A percentile compares a stretch with the other conserved stretches of the same genome.
phyloP scores from a whole-genome alignment of 2,329 filamentous ascomycete genomes.

The Monosporascus sp. region DNA sequence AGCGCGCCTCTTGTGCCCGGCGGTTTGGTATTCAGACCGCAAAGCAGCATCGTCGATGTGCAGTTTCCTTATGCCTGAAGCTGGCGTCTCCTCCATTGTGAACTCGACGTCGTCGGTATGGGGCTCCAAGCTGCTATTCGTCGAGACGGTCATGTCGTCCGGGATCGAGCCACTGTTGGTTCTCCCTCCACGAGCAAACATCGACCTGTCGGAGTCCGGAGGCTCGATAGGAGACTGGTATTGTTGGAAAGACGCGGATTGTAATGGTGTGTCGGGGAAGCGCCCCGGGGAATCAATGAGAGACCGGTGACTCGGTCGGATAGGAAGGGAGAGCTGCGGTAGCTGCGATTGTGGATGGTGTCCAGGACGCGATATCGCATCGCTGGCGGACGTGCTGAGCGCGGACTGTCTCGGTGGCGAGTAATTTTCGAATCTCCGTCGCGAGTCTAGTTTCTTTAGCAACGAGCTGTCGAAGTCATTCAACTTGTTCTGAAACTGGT shows the following conservation, averaged over 20 bases:
- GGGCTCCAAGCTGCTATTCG: slow-evolving; percentile 40
- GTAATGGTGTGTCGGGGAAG: slow-evolving; percentile 40
- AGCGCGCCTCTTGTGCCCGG: slow-evolving; percentile 50
- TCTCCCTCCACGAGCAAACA: slow-evolving; percentile 38
- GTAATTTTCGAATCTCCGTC: slow-evolving; percentile 38
- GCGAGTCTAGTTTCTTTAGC: slow-evolving; percentile 50
- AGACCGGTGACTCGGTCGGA: slow-evolving; percentile 34
- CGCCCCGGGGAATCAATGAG: slow-evolving; percentile 40
- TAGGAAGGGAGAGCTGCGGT: slow-evolving; percentile 43
- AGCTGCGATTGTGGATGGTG: slow-evolving; percentile 27
- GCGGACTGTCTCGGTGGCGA: slow-evolving; percentile 39
- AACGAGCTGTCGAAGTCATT: slow-evolving; percentile 44
- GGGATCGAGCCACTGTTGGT: slow-evolving; percentile 41
- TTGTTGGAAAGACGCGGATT: slow-evolving; percentile 43
- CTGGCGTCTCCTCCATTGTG: slow-evolving; percentile 39
- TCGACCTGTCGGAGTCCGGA: slow-evolving; percentile 43
- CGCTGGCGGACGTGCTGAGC: slow-evolving; percentile 37
- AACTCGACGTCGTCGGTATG: slow-evolving; percentile 45
- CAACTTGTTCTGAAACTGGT: slow-evolving; percentile 39
- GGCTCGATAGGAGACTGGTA: slow-evolving; percentile 40
- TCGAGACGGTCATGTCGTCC: slow-evolving; percentile 42
- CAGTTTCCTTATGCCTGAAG: slow-evolving; percentile 33
- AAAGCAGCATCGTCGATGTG: slow-evolving; percentile 41
- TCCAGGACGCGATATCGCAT: slow-evolving; percentile 33
- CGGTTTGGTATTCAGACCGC: slow-evolving; percentile 31